Conservation (phyloP, 345 rosid species). For the Turritis glabra region DNA sequence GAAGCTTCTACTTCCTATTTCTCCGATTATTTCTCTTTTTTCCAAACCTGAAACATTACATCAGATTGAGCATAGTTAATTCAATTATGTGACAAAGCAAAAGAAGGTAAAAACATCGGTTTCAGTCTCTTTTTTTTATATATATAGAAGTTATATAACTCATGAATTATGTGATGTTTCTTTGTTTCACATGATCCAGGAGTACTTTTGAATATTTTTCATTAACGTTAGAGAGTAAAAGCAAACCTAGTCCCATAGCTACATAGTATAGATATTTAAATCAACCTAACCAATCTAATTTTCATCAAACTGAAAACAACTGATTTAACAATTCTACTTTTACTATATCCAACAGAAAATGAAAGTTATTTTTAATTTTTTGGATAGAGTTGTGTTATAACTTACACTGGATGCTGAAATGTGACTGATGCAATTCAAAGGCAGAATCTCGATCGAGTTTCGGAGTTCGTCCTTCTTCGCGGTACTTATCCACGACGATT, state of each 20-base stretch:
- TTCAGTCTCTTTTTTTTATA: not conserved
- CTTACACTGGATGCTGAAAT: constrained; percentile 83
- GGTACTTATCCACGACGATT: constrained; percentile 56
- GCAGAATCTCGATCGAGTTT: constrained; percentile 46
- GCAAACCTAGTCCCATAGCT: constrained; percentile 7
- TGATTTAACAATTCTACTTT: not conserved
- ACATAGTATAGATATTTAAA: not conserved
- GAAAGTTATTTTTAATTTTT: too few species aligned
- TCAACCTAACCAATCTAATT: not conserved
- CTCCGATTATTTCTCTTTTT: constrained; percentile 59
- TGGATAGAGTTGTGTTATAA: not conserved
- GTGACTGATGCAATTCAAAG: constrained; percentile 71
- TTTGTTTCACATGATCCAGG: constrained; percentile 15
- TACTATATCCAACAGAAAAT: not conserved
- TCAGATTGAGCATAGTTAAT: too few species aligned
- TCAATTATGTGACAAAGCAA: too few species aligned
- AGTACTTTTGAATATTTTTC: too few species aligned
- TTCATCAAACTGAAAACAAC: not conserved
- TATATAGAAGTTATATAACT: not conserved
- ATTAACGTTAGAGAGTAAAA: not conserved
- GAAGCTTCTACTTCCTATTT: constrained; percentile 74
- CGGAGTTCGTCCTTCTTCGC: constrained; percentile 69
- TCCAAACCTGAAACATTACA: constrained; percentile 55
- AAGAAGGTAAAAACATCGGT: not conserved
- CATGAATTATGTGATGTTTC: constrained; percentile 3